Conservation (phyloP, 106 monocot species). For the Vanilla planifolia region DNA sequence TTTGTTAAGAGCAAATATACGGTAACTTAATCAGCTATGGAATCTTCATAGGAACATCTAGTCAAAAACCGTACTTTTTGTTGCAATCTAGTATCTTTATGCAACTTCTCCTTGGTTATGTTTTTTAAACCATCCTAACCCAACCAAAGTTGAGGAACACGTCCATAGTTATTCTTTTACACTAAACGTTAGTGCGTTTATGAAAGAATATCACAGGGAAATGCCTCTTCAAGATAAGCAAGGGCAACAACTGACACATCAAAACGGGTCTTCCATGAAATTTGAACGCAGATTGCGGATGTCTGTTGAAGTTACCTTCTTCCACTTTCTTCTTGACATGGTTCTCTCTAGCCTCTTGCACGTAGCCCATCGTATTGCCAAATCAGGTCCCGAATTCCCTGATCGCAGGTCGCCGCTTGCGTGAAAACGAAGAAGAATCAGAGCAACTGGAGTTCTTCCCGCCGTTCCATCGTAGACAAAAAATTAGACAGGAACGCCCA, state of each 20-base stretch:
- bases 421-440: too few species aligned
- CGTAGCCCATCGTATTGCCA: slow-evolving; percentile 58
- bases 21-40: too few species aligned
- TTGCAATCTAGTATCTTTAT: background rate
- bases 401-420: too few species aligned
- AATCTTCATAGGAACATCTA: too few species aligned
- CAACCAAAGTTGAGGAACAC: background rate
- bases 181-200: background rate
- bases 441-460: too few species aligned
- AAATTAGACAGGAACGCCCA: too few species aligned
- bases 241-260: background rate
- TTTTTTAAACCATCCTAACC: too few species aligned
- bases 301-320: slow-evolving; percentile 50
- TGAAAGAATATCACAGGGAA: background rate
- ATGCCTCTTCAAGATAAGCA: background rate
- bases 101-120: background rate
- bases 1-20: too few species aligned
- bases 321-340: slow-evolving; percentile 99
- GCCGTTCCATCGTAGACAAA: too few species aligned
- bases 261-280: background rate
- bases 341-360: slow-evolving; percentile 82
- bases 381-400: too few species aligned
- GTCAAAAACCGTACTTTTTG: too few species aligned
- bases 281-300: background rate
- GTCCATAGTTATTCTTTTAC: background rate